Conservation (phyloP, 768 basidiomycete species). For the Chlorophyllum brunneum region DNA sequence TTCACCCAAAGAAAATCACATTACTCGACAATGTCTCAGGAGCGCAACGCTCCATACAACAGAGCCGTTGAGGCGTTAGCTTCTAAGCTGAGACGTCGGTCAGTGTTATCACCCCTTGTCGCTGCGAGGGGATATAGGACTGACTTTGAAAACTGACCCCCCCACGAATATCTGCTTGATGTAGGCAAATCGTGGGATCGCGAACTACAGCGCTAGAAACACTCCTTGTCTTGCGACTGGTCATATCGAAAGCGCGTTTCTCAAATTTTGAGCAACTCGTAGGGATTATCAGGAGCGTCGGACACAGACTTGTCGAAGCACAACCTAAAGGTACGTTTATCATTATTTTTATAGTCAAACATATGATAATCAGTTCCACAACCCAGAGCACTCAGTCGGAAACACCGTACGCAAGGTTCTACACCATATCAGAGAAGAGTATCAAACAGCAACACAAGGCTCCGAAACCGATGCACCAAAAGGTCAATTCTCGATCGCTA, state of each 20-base stretch:
- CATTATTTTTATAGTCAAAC: not conserved
- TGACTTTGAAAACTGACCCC: no score
- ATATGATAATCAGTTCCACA: not conserved
- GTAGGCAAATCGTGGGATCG: conserved; percentile 89
- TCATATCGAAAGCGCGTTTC: conserved; percentile 84
- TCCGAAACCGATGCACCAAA: conserved; percentile 31
- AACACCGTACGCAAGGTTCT: conserved; percentile 93
- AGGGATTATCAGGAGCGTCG: conserved; percentile 73
- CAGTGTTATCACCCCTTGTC: conserved; percentile 26
- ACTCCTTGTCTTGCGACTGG: conserved; percentile 80
- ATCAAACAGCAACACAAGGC: conserved; percentile 69
- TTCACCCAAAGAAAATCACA: conserved; percentile 1
- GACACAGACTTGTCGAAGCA: conserved; percentile 78
- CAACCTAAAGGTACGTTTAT: conserved; percentile 82
- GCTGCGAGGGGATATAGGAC: conserved; percentile 3
- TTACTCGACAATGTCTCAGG: conserved; percentile 38
- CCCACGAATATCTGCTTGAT: conserved; percentile 9
- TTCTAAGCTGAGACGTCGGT: conserved; percentile 70
- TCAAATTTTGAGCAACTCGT: conserved; percentile 84
- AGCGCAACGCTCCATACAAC: conserved; percentile 36
- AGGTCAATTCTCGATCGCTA: conserved; percentile 65
- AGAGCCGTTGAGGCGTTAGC: conserved; percentile 67
- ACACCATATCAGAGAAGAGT: conserved; percentile 94
- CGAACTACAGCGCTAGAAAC: conserved; percentile 88
- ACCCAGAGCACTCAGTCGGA: conserved; percentile 86